These are phyloP conservation scores for Scytalidium sp. DNA, from an alignment of 2,329 filamentous ascomycete genomes.

Conservation along the genomic window DNA sequence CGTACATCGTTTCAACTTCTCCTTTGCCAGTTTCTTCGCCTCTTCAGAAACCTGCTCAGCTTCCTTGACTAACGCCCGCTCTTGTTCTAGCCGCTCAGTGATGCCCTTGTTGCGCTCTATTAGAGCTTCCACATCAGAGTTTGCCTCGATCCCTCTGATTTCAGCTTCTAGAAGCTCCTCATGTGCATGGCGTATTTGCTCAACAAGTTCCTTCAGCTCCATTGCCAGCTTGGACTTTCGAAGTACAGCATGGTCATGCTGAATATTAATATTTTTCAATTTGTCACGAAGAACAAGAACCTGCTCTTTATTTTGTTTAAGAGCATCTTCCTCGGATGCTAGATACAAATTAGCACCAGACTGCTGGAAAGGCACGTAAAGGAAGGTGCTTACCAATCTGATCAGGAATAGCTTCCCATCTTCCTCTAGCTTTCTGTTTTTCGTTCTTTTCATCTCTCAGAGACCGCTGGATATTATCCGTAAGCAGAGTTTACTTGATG, in stretches of 20 bases:
- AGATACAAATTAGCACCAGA: slow-evolving; percentile 24
- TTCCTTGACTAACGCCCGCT: slow-evolving; percentile 35
- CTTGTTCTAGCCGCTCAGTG: slow-evolving; percentile 46
- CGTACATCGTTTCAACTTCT: slow-evolving; percentile 38
- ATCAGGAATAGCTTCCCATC: slow-evolving; percentile 65
- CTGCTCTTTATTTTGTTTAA: slow-evolving; percentile 32
- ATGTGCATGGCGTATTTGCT: slow-evolving; percentile 58
- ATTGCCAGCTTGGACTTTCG: slow-evolving; percentile 54
- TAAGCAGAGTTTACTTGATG: not conserved
- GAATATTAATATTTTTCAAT: slow-evolving; percentile 48
- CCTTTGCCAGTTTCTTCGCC: slow-evolving; percentile 31
- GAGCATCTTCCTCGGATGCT: slow-evolving; percentile 31
- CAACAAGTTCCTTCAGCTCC: slow-evolving; percentile 55
- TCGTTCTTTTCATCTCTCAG: slow-evolving; percentile 62
- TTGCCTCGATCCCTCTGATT: slow-evolving; percentile 72
- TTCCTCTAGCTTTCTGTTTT: slow-evolving; percentile 63
- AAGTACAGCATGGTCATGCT: slow-evolving; percentile 53
- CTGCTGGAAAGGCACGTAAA: not conserved
- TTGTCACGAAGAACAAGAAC: slow-evolving; percentile 33
- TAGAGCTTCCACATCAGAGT: slow-evolving; percentile 75
- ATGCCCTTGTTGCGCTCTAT: slow-evolving; percentile 62
- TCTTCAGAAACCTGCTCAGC: slow-evolving; percentile 37
- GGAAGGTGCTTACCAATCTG: slow-evolving; percentile 60
- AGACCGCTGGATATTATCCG: slow-evolving; percentile 35
- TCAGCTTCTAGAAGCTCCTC: slow-evolving; percentile 66